Evolutionary conservation across 805 yeast species (phyloP).

Genomic region (Phaffomyces antillensis): DNA sequence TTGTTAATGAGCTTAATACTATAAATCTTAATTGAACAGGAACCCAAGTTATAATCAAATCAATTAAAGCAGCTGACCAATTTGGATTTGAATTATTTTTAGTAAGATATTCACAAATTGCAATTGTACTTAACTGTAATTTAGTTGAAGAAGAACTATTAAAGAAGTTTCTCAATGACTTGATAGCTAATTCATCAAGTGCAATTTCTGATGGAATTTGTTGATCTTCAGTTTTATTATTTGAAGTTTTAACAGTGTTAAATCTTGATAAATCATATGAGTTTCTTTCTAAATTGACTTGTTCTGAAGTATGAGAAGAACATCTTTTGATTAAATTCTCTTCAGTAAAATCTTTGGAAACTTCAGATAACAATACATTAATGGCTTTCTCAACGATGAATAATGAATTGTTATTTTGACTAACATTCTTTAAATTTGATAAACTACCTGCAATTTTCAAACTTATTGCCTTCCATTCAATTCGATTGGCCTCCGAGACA

Average conservation of each 20-base stretch:
- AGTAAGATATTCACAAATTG: conserved; percentile 41
- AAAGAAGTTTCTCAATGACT: conserved; percentile 51
- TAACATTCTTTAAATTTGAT: conserved; percentile 24
- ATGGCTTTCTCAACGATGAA: conserved; percentile 14
- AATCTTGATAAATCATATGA: conserved; percentile 6
- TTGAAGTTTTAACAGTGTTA: conserved; percentile 13
- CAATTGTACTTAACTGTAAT: conserved; percentile 47
- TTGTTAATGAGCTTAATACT: conserved; percentile 43
- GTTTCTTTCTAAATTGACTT: neutral
- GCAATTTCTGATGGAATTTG: conserved; percentile 15
- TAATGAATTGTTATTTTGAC: conserved; percentile 9
- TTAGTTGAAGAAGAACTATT: conserved; percentile 57
- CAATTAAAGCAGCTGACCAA: conserved; percentile 56
- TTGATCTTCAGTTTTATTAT: conserved; percentile 2
- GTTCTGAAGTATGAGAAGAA: conserved; percentile 16
- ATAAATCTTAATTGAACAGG: conserved; percentile 75
- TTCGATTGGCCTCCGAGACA: conserved; percentile 25
- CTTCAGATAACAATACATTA: conserved; percentile 14
- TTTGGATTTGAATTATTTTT: conserved; percentile 24
- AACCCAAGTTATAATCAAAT: conserved; percentile 64
- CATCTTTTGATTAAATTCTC: conserved; percentile 17
- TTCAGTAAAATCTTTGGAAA: conserved; percentile 16
- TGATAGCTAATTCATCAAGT: conserved; percentile 26
- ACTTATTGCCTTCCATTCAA: conserved; percentile 32
- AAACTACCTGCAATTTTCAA: conserved; percentile 37